Evolutionary conservation across 129 eudicot species (phyloP), one percentile per base, ranked within the genome.

Genomic region (Daucus carota): DNA sequence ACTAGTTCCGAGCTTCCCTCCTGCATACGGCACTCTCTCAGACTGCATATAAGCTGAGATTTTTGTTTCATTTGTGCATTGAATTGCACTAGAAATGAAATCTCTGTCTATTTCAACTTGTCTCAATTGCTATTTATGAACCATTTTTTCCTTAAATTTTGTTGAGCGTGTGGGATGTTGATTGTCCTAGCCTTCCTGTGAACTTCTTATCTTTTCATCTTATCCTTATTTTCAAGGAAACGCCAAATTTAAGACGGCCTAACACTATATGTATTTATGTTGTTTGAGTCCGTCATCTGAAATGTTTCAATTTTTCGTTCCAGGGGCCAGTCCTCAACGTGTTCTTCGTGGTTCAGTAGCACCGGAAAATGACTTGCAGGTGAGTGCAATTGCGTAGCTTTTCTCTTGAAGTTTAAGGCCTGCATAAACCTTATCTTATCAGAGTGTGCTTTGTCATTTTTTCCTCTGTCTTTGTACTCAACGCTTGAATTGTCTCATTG

Each of bases 291-390:
- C 17, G 34, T 9, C 2, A 22, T 3, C 24, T 12, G 3, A 2
- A 8, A 15, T 5, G 1, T 36, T 34, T 78, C 79, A 20, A 31
- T 75, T 82, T 71, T 87, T 81, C 34, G 80, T 80, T 59, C 77
- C 88, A 83, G 91, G 90, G 42, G 81, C 85, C 50, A 82, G 90
- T 75, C 82, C 79, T 43, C 82, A 79, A 11, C 69, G 52, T 54
- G 75, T 38, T 46, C 32, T 38, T 46, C 60, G 42, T 32, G 20
- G 32, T 70, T 74, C 84, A 66, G 79, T 79, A 57, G 48, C 88
- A 72, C 50, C 77, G 59, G 52, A 72, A 73, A 76, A 80, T 81
- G 73, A 83, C 78, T 72, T 87, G 76, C 78, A 82, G 96, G 40
- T 66, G 72, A 32, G 72, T 13, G n/a, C n/a, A 29, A 28, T 14